These are phyloP conservation scores for Casaregolazyma suthepensis DNA, from an alignment of 1,139 yeast genomes.

Conservation along the genomic window DNA sequence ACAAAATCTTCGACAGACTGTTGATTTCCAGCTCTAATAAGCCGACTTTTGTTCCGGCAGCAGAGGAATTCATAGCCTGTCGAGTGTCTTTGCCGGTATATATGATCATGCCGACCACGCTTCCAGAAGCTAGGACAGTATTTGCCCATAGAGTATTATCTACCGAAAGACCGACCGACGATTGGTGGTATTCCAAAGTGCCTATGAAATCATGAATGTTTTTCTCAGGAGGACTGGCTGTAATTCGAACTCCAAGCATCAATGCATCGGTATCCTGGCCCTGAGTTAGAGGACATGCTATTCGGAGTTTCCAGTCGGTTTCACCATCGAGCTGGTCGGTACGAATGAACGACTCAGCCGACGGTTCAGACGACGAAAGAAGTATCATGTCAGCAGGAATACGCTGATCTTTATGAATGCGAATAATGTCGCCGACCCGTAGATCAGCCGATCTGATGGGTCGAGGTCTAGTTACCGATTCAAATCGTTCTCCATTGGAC, in stretches of 20 bases:
- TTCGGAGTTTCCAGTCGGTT: constrained; percentile 90
- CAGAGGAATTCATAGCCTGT: constrained; percentile 88
- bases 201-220: constrained; percentile 80
- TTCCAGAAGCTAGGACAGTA: constrained; percentile 91
- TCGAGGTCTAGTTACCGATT: constrained; percentile 46
- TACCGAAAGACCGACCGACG: constrained; percentile 62
- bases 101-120: constrained; percentile 78
- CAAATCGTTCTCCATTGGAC: constrained; percentile 77
- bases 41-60: constrained; percentile 86
- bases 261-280: constrained; percentile 40
- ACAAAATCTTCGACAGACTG: constrained; percentile 76
- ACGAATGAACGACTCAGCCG: constrained; percentile 88
- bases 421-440: constrained; percentile 82
- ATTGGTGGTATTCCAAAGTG: constrained; percentile 43
- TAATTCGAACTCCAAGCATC: constrained; percentile 44
- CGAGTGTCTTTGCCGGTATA: constrained; percentile 93
- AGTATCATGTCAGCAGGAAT: constrained; percentile 91
- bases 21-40: constrained; percentile 87
- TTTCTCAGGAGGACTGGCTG: constrained; percentile 74
- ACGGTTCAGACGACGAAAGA: constrained; percentile 70
- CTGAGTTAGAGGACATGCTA: constrained; percentile 74
- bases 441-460: constrained; percentile 58
- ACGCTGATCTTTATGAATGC: constrained; percentile 72
- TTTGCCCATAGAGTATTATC: constrained; percentile 98
- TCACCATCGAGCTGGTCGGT: constrained; percentile 99